Evolutionary conservation across 2,329 filamentous ascomycete genomes (phyloP), one percentile per base, ranked within the genome.

Genomic region (Nothophoma quercina): DNA sequence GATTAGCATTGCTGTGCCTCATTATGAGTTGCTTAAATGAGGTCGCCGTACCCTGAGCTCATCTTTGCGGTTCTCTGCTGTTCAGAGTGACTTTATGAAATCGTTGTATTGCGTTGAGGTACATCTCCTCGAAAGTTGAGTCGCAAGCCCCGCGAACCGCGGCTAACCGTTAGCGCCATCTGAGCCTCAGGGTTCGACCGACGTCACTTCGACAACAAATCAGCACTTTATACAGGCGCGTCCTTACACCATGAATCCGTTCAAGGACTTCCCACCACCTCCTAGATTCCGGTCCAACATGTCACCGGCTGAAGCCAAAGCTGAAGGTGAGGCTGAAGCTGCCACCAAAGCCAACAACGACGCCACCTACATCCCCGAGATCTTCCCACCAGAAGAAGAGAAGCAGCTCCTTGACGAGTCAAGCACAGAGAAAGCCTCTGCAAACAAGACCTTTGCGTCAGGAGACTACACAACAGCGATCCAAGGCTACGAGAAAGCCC

Each of bases 401-500:
- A 47, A 57, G 32, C 76, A 79, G 29, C 84, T 96, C 13, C 73
- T 96, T 16, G 72, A 79, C 41, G 85, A 93, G 74, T 91, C 91
- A 3, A 87, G 89, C 63, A 71, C 81, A 1, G 85, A 88, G 65
- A 97, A 96, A 75, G 69, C 83, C 2, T 81, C 86, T 49, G 93
- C 91, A 12, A 98, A 97, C 70, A 75, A 83, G 5, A 83, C 92
- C n/a, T 98, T 97, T 75, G 79, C 83, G 1, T 82, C 84, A 3
- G 83, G 84, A 33, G 84, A 87, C 56, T 95, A 89, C 75, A 83
- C 88, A 49, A 86, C 88, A 57, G 93, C 93, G 32, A 88, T 98
- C 57, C 84, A 87, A 61, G 88, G 84, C 55, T 98, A 98, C 76
- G 88, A 92, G 66, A 85, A 88, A 60, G 93, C 95, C 18, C 80